Evolutionary conservation across 352 stramenopile species (phyloP).

Genomic region (Phytophthora syringae): DNA sequence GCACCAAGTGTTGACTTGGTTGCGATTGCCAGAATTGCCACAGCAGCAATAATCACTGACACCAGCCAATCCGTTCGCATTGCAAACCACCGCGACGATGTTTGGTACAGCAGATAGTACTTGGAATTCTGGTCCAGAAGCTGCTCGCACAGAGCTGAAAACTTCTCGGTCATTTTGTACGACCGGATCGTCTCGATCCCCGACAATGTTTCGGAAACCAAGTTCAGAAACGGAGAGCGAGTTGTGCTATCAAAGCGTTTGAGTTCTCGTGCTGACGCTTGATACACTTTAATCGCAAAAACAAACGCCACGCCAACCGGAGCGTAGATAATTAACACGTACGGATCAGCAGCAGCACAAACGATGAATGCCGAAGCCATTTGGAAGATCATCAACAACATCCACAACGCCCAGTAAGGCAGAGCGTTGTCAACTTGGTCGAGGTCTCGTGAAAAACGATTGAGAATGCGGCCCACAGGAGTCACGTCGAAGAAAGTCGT

Average conservation of each 20-base stretch:
- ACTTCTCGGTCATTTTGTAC: constrained; percentile 53
- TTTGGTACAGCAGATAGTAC: constrained; percentile 47
- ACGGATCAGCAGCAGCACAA: constrained; percentile 52
- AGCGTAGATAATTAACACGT: constrained; percentile 59
- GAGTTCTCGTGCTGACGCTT: constrained; percentile 83
- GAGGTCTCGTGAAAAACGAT: constrained; percentile 68
- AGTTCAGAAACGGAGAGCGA: constrained; percentile 90
- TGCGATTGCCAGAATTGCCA: constrained; percentile 87
- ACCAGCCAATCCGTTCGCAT: constrained; percentile 88
- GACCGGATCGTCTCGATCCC: constrained; percentile 93
- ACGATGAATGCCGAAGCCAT: constrained; percentile 47
- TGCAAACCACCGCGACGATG: constrained; percentile 90
- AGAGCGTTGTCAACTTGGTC: constrained; percentile 67
- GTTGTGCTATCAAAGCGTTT: constrained; percentile 95
- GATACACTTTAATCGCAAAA: constrained; percentile 77
- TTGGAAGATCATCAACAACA: constrained; percentile 56
- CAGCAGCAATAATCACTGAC: constrained; percentile 87
- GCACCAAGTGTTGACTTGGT: constrained; percentile 45
- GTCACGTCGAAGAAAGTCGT: constrained; percentile 77
- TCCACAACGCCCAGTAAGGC: constrained; percentile 58
- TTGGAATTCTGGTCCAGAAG: constrained; percentile 50
- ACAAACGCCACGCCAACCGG: constrained; percentile 40
- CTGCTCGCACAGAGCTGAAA: constrained; percentile 41
- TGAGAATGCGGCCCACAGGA: constrained; percentile 67
- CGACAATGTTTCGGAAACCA: constrained; percentile 93